A percentile compares a stretch with the other conserved stretches of the same genome.
Conservation (phyloP, 257 asterid genomes). For the Solanum clarkiae region DNA sequence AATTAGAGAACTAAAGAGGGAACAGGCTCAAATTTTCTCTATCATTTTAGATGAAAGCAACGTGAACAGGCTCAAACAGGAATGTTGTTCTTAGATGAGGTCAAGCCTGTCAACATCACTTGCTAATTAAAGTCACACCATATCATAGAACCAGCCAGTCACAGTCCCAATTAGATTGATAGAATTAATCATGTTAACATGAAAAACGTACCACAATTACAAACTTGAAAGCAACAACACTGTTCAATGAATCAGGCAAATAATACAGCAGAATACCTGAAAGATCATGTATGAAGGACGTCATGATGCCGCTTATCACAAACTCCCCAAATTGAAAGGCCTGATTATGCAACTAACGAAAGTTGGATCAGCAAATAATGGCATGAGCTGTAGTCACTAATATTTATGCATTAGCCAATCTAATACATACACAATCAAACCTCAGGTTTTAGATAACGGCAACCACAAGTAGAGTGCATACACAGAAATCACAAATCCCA, state of each 20-base stretch:
- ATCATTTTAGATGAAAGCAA: not conserved
- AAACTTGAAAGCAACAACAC: not conserved
- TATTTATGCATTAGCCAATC: not conserved
- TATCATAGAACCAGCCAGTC: not conserved
- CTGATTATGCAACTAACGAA: constrained; percentile 25
- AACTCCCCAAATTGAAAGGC: constrained; percentile 4
- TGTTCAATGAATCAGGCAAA: not conserved
- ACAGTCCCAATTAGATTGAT: not conserved
- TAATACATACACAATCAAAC: not conserved
- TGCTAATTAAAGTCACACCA: not conserved
- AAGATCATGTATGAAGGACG: constrained; percentile 45
- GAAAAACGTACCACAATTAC: not conserved
- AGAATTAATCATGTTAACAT: not conserved
- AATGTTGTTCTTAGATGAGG: not conserved
- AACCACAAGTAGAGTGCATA: not conserved
- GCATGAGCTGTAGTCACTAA: not conserved
- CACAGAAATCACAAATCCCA: not conserved
- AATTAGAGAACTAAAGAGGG: not conserved
- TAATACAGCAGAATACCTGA: constrained; percentile 30
- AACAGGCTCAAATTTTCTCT: not conserved
- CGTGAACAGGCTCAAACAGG: not conserved
- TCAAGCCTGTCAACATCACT: not conserved
- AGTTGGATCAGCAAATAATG: constrained; percentile 1
- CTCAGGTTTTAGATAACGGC: not conserved
- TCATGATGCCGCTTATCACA: constrained; percentile 31